Conservation (phyloP, 75 land plant genomes). For the Pinus tabuliformis region DNA sequence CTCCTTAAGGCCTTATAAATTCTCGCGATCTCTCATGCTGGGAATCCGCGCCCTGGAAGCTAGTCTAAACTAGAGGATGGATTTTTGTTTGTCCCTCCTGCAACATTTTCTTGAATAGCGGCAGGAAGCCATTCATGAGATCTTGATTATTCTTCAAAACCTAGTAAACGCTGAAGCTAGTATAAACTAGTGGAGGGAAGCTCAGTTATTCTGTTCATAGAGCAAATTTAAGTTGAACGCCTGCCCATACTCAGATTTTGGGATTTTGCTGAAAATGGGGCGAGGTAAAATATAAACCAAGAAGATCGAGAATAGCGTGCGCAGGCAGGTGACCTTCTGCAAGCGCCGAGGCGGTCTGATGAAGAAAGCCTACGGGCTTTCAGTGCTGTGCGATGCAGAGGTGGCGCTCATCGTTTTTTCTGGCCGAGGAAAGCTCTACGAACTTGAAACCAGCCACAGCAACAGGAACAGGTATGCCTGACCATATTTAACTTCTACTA, state of each 20-base stretch:
- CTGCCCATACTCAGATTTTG: too few species aligned
- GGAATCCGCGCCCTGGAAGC: background rate
- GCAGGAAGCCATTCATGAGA: background rate
- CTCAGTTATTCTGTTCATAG: background rate
- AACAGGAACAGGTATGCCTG: too few species aligned
- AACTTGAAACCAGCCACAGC: background rate
- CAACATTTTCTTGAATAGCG: too few species aligned
- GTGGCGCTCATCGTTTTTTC: slow-evolving; percentile 25
- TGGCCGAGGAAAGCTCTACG: slow-evolving; percentile 18
- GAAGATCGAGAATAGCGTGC: slow-evolving; percentile 18
- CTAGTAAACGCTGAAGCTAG: background rate
- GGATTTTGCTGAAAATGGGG: background rate
- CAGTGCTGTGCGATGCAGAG: slow-evolving; percentile 34
- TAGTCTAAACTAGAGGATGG: slow-evolving; percentile 7
- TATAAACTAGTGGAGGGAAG: slow-evolving; percentile 1
- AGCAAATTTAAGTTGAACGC: background rate
- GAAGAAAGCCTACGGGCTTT: slow-evolving; percentile 38
- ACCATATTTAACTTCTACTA: too few species aligned
- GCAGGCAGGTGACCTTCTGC: slow-evolving; percentile 27
- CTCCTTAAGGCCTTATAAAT: background rate
- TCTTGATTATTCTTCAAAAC: background rate
- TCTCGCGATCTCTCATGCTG: background rate
- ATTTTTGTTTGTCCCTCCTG: background rate
- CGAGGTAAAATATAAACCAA: slow-evolving; percentile 23
- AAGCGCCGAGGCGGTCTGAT: slow-evolving; percentile 21